Evolutionary conservation across 2,329 filamentous ascomycete species (phyloP).

Genomic region (Phialophora expanda): DNA sequence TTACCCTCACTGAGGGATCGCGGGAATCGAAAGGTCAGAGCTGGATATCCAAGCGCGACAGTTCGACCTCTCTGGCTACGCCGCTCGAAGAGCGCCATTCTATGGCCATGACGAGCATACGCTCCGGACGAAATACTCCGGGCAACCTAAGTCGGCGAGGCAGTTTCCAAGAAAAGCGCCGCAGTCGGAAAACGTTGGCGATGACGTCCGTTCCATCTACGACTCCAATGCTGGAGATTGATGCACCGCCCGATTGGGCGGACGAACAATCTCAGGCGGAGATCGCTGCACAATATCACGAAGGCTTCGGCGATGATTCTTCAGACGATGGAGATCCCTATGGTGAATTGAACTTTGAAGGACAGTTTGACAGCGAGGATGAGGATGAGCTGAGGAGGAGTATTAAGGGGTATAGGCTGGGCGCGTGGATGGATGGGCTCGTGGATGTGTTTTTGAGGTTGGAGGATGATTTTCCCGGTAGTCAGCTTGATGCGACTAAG

Average conservation of each 20-base stretch:
- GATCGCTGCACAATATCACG: slow-evolving; percentile 35
- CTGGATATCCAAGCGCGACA: slow-evolving; percentile 63
- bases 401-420: slow-evolving; percentile 61
- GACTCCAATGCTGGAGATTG: slow-evolving; percentile 27
- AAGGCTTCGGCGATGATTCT: slow-evolving; percentile 32
- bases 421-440: slow-evolving; percentile 62
- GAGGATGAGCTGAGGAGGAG: slow-evolving; percentile 61
- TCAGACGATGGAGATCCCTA: slow-evolving; percentile 35
- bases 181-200: slow-evolving; percentile 45
- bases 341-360: slow-evolving; percentile 41
- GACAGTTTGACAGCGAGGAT: slow-evolving; percentile 45
- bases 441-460: slow-evolving; percentile 51
- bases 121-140: slow-evolving; percentile 35
- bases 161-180: slow-evolving; percentile 38
- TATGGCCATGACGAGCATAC: not conserved
- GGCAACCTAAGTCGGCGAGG: slow-evolving; percentile 37
- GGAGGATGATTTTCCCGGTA: slow-evolving; percentile 30
- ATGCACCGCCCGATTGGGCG: slow-evolving; percentile 37
- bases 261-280: slow-evolving; percentile 39
- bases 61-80: slow-evolving; percentile 56
- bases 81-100: slow-evolving; percentile 36
- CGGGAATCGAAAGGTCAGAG: slow-evolving; percentile 67
- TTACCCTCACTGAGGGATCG: slow-evolving; percentile 61
- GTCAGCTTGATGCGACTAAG: slow-evolving; percentile 4
- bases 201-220: slow-evolving; percentile 43